Evolutionary conservation across 345 rosid genomes (phyloP), one percentile per base, ranked within the genome.

Genomic region (Syzygium aqueum): DNA sequence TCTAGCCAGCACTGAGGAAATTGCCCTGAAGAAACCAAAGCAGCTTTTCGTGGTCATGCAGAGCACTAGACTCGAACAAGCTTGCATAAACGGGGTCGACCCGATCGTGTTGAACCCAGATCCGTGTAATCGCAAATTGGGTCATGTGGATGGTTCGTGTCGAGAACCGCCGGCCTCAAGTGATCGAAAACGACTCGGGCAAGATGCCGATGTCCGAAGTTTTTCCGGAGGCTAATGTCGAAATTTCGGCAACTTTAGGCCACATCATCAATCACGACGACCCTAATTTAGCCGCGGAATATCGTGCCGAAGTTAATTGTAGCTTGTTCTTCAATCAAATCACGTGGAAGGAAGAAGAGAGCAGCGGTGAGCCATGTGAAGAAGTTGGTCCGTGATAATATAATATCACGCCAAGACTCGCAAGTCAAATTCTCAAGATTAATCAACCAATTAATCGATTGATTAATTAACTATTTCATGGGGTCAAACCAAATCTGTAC

Each of bases 121-220:
- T 25, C 15, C 11, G 46, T 17, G 1, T 5, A 6, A 11, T 85
- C 1, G 23, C 49, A 1, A 14, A 28, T 52, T 0, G 3, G 12
- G 37, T 61, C 37, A 6, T 5, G 19, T 4, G 7, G 0, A 13
- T 5, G 6, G 19, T 61, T 61, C 13, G 7, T 19, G 49, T 19
- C 7, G 14, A 73, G 80, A 73, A 33, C 22, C 7, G 7, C 14
- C 0, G 7, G 13, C 0, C 80, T 61, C 3, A 6, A 13, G 37
- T 3, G 14, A 30, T 0, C 37, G 10, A n/a, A 6, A 61, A n/a
- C 9, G 33, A 13, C 11, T 11, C 11, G 1, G 5, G 43, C 22
- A 17, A 9, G 16, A 30, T 1, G 46, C 19, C 13, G 49, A 33
- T 17, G 21, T 17, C 80, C 23, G 13, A 17, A 33, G 25, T 33